phyloP scores from a whole-genome alignment of 768 basidiomycete genomes.

The Collybia mongolica region DNA sequence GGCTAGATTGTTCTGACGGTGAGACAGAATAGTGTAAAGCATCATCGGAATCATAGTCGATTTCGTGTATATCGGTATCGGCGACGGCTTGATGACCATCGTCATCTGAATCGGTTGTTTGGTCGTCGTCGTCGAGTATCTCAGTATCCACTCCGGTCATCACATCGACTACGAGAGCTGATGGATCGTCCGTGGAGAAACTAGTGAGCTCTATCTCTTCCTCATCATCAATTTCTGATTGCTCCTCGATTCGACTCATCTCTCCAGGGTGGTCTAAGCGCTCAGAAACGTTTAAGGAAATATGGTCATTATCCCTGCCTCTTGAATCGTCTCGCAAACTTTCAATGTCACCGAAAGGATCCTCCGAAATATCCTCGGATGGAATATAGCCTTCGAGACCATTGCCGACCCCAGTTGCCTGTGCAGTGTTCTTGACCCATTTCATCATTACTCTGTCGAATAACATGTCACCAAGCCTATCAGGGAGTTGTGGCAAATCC shows the following conservation, averaged over 20 bases:
- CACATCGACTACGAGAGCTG: slow-evolving; percentile 48
- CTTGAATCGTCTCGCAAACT: slow-evolving; percentile 70
- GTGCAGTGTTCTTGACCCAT: slow-evolving; percentile 71
- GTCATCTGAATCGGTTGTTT: slow-evolving; percentile 53
- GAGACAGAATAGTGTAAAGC: slow-evolving; percentile 17
- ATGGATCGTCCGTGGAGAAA: slow-evolving; percentile 68
- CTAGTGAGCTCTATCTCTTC: slow-evolving; percentile 70
- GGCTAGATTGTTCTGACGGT: slow-evolving; percentile 5
- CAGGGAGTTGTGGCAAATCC: slow-evolving; percentile 74
- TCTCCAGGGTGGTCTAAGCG: slow-evolving; percentile 20
- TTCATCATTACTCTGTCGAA: slow-evolving; percentile 82
- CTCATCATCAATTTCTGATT: slow-evolving; percentile 53
- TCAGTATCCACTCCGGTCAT: slow-evolving; percentile 43
- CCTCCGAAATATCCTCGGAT: slow-evolving; percentile 63
- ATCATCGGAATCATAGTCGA: slow-evolving; percentile 40
- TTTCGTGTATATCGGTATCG: slow-evolving; percentile 27
- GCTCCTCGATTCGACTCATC: slow-evolving; percentile 51
- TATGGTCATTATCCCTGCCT: slow-evolving; percentile 22
- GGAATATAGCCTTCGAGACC: slow-evolving; percentile 19
- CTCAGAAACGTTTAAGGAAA: slow-evolving; percentile 14
- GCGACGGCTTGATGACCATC: slow-evolving; percentile 34
- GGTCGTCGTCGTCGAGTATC: slow-evolving; percentile 37
- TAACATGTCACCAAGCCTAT: slow-evolving; percentile 83
- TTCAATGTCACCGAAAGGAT: slow-evolving; percentile 92
- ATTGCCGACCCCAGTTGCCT: slow-evolving; percentile 27